A percentile compares a stretch with the other conserved stretches of the same genome.
Conservation (phyloP, 331 rosid genomes). For the Pyrus hybrid region DNA sequence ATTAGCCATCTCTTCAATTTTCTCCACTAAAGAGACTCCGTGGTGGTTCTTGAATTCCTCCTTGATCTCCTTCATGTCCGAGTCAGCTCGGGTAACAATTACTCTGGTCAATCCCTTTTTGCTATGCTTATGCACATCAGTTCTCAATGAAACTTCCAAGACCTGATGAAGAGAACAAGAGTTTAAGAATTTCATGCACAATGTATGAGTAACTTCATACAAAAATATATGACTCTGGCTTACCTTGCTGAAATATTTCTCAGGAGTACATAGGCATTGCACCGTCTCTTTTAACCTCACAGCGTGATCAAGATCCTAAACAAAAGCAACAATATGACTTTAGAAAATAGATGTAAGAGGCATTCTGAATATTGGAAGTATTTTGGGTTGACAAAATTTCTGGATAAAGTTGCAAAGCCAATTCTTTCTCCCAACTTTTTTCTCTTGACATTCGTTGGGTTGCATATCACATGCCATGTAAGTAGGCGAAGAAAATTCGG, state of each 20-base stretch:
- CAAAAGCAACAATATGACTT: background rate
- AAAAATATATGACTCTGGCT: background rate
- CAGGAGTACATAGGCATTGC: conserved; percentile 67
- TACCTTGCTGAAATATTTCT: conserved; percentile 62
- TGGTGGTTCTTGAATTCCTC: conserved; percentile 35
- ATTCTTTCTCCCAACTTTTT: background rate
- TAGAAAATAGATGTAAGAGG: background rate
- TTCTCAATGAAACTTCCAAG: conserved; percentile 46
- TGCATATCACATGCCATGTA: background rate
- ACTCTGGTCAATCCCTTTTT: conserved; percentile 72
- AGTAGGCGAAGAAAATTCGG: background rate
- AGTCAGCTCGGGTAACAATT: conserved; percentile 68
- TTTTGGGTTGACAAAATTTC: background rate
- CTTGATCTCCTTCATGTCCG: conserved; percentile 59
- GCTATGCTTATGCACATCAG: conserved; percentile 44
- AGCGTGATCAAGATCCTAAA: conserved; percentile 52
- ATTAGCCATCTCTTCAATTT: conserved; percentile 50
- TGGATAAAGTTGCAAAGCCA: background rate
- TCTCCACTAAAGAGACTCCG: conserved; percentile 49
- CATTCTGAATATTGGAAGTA: background rate
- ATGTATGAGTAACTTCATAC: background rate
- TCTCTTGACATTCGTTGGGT: background rate
- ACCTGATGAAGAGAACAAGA: conserved; percentile 28
- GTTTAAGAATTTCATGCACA: background rate
- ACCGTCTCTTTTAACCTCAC: conserved; percentile 54